These are phyloP conservation scores for Cystofilobasidium macerans DNA, from an alignment of 768 basidiomycete species.

Conservation along the genomic window DNA sequence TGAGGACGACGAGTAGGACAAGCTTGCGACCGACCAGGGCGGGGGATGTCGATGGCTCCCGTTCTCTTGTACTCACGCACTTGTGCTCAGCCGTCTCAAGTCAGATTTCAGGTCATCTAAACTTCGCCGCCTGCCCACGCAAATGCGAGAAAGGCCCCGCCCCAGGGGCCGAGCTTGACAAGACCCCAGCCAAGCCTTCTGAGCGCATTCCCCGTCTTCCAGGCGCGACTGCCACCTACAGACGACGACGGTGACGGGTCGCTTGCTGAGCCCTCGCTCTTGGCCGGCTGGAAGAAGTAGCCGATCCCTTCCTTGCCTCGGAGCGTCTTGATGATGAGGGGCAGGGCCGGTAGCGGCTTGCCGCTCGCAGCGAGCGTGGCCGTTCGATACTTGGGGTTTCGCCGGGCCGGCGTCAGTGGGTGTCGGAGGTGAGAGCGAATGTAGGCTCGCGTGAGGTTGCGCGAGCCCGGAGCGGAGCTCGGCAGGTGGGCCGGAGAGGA, in stretches of 20 bases:
- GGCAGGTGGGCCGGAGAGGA: constrained; percentile 4
- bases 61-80: not conserved
- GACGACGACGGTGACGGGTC: no score
- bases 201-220: no score
- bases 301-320: not conserved
- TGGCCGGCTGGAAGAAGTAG: constrained; percentile 16
- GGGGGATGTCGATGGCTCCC: not conserved
- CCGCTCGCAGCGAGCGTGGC: not conserved
- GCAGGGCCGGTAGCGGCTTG: constrained; percentile 15
- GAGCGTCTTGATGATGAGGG: constrained; percentile 16
- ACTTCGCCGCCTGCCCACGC: constrained; percentile 21
- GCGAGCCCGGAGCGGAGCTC: not conserved
- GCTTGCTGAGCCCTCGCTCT: not conserved
- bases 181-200: constrained; percentile 10
- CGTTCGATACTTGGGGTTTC: not conserved
- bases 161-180: constrained; percentile 14
- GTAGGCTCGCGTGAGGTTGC: not conserved
- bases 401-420: constrained; percentile 1
- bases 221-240: no score
- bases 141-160: constrained; percentile 6
- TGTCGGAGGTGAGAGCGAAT: constrained; percentile 10
- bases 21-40: no score
- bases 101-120: no score
- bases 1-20: constrained; percentile 3
- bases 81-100: not conserved